A percentile compares a stretch with the other conserved stretches of the same genome.
phyloP scores from a whole-genome alignment of 805 yeast genomes.

The Candida andamanensis region DNA sequence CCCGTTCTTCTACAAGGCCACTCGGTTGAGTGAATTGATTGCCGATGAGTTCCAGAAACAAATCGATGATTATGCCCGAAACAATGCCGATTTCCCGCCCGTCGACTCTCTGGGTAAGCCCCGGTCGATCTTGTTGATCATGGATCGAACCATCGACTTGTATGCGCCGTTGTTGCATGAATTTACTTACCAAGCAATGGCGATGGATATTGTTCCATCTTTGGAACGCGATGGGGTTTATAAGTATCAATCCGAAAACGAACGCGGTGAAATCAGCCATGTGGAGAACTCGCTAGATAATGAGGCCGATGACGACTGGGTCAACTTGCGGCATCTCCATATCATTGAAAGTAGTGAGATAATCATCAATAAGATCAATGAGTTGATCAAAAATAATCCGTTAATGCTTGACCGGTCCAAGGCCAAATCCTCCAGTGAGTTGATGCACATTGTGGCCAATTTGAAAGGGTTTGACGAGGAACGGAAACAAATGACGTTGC shows the following conservation, averaged over 20 bases:
- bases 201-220: slow-evolving; percentile 60
- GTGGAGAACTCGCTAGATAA: slow-evolving; percentile 42
- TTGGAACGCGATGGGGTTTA: slow-evolving; percentile 42
- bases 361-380: slow-evolving; percentile 53
- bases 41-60: slow-evolving; percentile 68
- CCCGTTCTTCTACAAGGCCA: slow-evolving; percentile 44
- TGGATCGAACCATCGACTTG: slow-evolving; percentile 81
- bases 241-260: slow-evolving; percentile 53
- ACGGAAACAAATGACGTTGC: slow-evolving; percentile 54
- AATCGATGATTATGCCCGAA: slow-evolving; percentile 71
- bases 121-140: slow-evolving; percentile 65
- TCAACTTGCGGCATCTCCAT: slow-evolving; percentile 64
- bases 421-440: slow-evolving; percentile 63
- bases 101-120: slow-evolving; percentile 50
- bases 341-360: slow-evolving; percentile 68
- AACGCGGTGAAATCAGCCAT: slow-evolving; percentile 32
- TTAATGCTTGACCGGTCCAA: slow-evolving; percentile 63
- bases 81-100: slow-evolving; percentile 59
- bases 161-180: slow-evolving; percentile 85
- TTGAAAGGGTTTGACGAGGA: slow-evolving; percentile 64
- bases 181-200: slow-evolving; percentile 88
- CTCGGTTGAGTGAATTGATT: slow-evolving; percentile 59
- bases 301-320: slow-evolving; percentile 72
- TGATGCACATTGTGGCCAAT: slow-evolving; percentile 70
- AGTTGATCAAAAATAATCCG: slow-evolving; percentile 68